phyloP scores from a whole-genome alignment of 208 protist genomes.

The Kentomonas sorsogonicus region DNA sequence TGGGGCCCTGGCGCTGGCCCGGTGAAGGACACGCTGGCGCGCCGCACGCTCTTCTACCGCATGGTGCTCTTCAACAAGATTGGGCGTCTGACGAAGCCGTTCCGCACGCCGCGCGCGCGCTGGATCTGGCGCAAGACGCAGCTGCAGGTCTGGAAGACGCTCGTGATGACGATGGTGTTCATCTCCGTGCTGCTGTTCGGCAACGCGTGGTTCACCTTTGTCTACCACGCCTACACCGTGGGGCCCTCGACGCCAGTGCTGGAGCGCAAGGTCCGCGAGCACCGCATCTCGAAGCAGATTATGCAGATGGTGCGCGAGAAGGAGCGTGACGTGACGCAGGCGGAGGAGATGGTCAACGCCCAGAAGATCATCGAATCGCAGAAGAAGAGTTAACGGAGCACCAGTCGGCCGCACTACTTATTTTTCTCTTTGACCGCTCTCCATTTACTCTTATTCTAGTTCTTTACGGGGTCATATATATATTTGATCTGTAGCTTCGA shows the following conservation, averaged over 20 bases:
- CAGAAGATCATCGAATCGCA: conserved; percentile 55
- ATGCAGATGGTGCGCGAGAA: conserved; percentile 88
- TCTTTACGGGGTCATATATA: no score
- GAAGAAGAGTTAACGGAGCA: conserved; percentile 22
- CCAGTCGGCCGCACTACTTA: no score
- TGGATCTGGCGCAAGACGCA: conserved; percentile 87
- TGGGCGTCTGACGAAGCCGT: conserved; percentile 74
- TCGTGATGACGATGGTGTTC: conserved; percentile 84
- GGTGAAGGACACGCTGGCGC: conserved; percentile 78
- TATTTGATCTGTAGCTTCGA: no score
- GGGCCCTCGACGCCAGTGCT: conserved; percentile 81
- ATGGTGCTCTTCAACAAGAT: conserved; percentile 86
- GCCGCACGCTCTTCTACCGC: conserved; percentile 78
- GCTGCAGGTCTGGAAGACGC: conserved; percentile 82
- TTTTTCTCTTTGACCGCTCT: no score
- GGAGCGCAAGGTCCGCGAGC: conserved; percentile 86
- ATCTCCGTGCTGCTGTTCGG: conserved; percentile 67
- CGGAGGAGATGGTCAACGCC: conserved; percentile 58
- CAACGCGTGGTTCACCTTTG: conserved; percentile 84
- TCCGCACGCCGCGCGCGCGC: conserved; percentile 70
- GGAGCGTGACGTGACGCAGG: conserved; percentile 64
- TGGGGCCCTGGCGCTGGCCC: conserved; percentile 76
- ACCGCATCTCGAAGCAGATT: conserved; percentile 87
- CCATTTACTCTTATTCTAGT: no score
- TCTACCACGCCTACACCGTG: conserved; percentile 87